Evolutionary conservation across 495 filamentous ascomycete species (phyloP), one percentile per base, ranked within the genome.

Genomic region (Daldinia decipiens): DNA sequence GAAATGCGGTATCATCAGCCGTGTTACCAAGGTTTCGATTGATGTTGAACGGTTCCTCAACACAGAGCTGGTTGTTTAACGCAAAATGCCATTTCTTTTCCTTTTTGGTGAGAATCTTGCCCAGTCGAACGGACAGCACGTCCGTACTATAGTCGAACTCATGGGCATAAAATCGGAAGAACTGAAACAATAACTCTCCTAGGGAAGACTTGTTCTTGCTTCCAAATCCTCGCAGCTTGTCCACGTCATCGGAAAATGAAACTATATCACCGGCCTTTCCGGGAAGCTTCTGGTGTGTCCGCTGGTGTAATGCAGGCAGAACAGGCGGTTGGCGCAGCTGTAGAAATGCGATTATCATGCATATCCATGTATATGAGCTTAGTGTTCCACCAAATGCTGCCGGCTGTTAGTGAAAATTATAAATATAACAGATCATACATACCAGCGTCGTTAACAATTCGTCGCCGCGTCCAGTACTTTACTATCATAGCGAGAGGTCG

Each of bases 291-390:
- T 90, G 80, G 68, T 92, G 87, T 6, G 91, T 87, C 13, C 87
- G 85, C 67, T 93, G 89, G 72, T 98, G 96, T 9, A 99, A 86
- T 27, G 92, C 89, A 6, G 95, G 95, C 21, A 99, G 81, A 47
- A 99, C 86, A 0, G 94, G 94, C 47, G 95, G 93, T 65, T 93
- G 85, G 72, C 95, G 88, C 32, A 92, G 91, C 79, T 99, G 95
- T 34, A 99, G 85, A 77, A 98, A 99, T 67, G 94, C 95, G 73
- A 99, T 90, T 69, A 98, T 97, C 87, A 98, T 88, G 82, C 95
- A 98, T 77, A 97, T 98, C 95, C 95, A 99, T n/a, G 95, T 97
- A 75, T 99, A 99, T 9, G 96, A 98, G 78, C 95, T 98, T 26
- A 99, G 82, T 6, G 95, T 99, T 47, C 93, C 96, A 62, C 96